Evolutionary conservation across 345 rosid species (phyloP).

Genomic region (Hibiscus trionum): DNA sequence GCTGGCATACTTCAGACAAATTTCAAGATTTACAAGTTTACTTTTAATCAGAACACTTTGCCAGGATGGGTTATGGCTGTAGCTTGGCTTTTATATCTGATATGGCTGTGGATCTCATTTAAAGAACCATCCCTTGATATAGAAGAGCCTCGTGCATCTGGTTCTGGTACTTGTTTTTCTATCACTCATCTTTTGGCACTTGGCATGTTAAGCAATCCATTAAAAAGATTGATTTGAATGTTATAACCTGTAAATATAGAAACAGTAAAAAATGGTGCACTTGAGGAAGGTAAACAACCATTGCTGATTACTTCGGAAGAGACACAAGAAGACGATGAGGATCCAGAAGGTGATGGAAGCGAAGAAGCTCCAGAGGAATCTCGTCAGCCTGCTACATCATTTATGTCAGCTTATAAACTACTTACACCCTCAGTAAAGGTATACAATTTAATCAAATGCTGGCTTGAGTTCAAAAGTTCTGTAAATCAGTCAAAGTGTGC

Average conservation of each 20-base stretch:
- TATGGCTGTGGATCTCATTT: constrained; percentile 79
- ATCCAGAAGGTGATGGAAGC: constrained; percentile 52
- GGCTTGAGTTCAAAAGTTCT: not conserved
- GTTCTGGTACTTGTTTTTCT: constrained; percentile 33
- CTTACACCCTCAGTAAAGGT: constrained; percentile 99
- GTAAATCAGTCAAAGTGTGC: not conserved
- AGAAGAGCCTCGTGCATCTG: constrained; percentile 41
- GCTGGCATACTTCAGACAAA: constrained; percentile 90
- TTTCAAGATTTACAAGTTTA: constrained; percentile 68
- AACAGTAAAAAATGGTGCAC: constrained; percentile 39
- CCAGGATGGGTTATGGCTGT: constrained; percentile 99
- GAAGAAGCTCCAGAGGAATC: constrained; percentile 67
- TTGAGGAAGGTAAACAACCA: constrained; percentile 75
- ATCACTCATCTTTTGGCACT: not conserved
- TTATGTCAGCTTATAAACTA: constrained; percentile 67
- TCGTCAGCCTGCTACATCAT: constrained; percentile 60
- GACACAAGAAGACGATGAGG: constrained; percentile 42
- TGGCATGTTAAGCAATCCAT: not conserved
- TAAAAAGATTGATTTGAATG: constrained; percentile 11
- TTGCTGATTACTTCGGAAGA: constrained; percentile 55
- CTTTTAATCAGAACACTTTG: constrained; percentile 72
- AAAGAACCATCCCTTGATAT: constrained; percentile 64
- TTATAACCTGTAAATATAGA: constrained; percentile 21
- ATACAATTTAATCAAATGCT: not conserved
- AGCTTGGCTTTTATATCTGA: constrained; percentile 78